These are phyloP conservation scores for Forsythia suspensa DNA, from an alignment of 257 asterid species.

Conservation along the genomic window DNA sequence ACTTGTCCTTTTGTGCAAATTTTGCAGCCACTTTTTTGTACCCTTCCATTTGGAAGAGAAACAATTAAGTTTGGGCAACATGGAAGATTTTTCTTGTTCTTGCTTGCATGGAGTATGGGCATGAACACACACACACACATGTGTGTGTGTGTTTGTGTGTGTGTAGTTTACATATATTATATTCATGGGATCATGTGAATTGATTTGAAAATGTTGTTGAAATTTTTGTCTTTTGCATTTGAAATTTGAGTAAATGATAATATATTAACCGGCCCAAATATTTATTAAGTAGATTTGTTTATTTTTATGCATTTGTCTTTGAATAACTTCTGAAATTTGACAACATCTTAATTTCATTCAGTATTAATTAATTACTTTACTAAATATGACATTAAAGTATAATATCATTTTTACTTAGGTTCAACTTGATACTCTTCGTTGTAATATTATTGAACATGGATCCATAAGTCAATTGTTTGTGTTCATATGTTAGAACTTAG, in stretches of 20 bases:
- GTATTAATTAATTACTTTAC: too few species aligned
- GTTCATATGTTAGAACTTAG: too few species aligned
- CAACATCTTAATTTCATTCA: neutral
- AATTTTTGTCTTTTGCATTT: conserved; percentile 40
- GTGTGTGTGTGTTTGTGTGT: conserved; percentile 25
- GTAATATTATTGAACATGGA: neutral
- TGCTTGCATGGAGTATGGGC: conserved; percentile 2
- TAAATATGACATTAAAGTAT: too few species aligned
- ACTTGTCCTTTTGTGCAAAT: conserved; percentile 21
- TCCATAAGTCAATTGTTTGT: too few species aligned
- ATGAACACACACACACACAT: conserved; percentile 7
- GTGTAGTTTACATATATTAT: neutral
- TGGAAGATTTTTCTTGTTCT: neutral
- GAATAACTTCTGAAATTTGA: neutral
- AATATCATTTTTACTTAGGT: neutral
- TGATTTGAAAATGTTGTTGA: conserved; percentile 34
- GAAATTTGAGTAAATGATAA: conserved; percentile 36
- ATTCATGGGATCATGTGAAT: conserved; percentile 42
- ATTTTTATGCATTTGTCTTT: neutral
- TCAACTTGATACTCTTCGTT: neutral
- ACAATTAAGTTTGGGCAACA: neutral
- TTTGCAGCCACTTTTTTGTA: conserved; percentile 12
- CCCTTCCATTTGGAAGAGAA: conserved; percentile 18
- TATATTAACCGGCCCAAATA: conserved; percentile 21
- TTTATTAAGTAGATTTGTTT: neutral